Percentiles rank a stretch among this genome's conserved stretches.
Conservation (phyloP, 805 yeast species). For the Komagataella pastoris region DNA sequence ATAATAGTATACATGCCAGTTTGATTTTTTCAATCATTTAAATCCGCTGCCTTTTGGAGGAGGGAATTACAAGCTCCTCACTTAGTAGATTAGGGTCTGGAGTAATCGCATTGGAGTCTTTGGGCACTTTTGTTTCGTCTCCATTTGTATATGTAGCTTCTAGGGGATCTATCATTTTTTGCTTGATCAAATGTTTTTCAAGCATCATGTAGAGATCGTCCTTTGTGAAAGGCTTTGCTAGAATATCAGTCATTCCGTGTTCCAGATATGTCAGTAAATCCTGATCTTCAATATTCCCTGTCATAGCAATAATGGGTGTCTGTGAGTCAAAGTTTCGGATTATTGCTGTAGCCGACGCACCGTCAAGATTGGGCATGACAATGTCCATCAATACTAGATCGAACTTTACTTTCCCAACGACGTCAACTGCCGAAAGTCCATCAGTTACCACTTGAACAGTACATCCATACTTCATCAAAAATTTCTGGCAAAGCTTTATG, state of each 20-base stretch:
- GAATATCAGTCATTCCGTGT: conserved; percentile 85
- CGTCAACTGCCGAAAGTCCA: conserved; percentile 79
- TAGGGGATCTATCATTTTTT: conserved; percentile 12
- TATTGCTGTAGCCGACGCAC: conserved; percentile 84
- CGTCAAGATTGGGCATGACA: conserved; percentile 80
- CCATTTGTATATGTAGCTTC: conserved; percentile 10
- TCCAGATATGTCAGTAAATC: conserved; percentile 70
- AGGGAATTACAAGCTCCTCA: not conserved
- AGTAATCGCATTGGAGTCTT: not conserved
- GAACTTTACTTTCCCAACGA: conserved; percentile 55
- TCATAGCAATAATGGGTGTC: conserved; percentile 91
- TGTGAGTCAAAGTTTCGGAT: conserved; percentile 72
- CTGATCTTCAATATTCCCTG: conserved; percentile 75
- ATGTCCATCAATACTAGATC: conserved; percentile 80
- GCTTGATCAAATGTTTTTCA: conserved; percentile 53
- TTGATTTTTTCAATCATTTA: not conserved
- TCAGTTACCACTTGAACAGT: conserved; percentile 87
- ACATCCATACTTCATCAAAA: conserved; percentile 79
- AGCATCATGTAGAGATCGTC: conserved; percentile 71
- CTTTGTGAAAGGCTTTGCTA: conserved; percentile 90
- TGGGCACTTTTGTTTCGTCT: not conserved
- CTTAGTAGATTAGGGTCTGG: not conserved
- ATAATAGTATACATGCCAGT: not conserved
- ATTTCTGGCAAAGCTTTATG: conserved; percentile 70
- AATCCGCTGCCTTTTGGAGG: not conserved